Evolutionary conservation across 108 stramenopile genomes (phyloP), one percentile per base, ranked within the genome.

Genomic region (Pseudonitzschia pungens): DNA sequence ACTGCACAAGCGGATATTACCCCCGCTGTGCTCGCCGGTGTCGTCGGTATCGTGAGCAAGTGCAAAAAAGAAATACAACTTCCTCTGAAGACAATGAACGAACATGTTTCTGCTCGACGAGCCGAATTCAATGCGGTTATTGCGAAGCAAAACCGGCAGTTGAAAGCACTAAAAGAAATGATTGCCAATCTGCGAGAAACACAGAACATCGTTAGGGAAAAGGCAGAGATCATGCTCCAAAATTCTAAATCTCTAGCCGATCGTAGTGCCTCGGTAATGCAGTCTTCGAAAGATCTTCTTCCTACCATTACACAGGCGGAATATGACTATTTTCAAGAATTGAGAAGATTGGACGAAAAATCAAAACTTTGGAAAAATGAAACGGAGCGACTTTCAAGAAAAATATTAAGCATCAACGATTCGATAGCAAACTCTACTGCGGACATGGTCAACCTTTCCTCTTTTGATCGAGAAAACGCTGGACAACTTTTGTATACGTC

Each of bases 291-390:
- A 51, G 87, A 89, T 42, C 73, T 91, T 52, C 68, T 74, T 24
- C 89, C 92, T 14, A 86, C 85, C 22, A 77, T 93, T 43, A 89
- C 87, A 27, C 78, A 91, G 63, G 88, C 88, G 20, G 92, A 93
- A 73, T 79, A 59, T 42, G 79, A 82, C 20, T 91, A 87, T 62
- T 91, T 93, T 64, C 83, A 82, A 56, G 84, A 89, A 43, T 57
- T 92, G 16, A 52, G 78, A 56, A 78, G 81, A 11, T 78, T 83
- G 27, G 73, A 88, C 54, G 65, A 77, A 21, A 77, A 66, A 48
- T 84, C 79, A 50, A 67, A 75, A 36, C 65, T 83, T 48, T 87
- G 86, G 87, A 76, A 87, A 45, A 73, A 71, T 16, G 59, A 75
- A 59, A 57, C 83, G 20, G 83, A 72, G 29, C 40, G 54, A 24